phyloP scores from a whole-genome alignment of 441 rosid genomes.

The Raphanus hybrid region DNA sequence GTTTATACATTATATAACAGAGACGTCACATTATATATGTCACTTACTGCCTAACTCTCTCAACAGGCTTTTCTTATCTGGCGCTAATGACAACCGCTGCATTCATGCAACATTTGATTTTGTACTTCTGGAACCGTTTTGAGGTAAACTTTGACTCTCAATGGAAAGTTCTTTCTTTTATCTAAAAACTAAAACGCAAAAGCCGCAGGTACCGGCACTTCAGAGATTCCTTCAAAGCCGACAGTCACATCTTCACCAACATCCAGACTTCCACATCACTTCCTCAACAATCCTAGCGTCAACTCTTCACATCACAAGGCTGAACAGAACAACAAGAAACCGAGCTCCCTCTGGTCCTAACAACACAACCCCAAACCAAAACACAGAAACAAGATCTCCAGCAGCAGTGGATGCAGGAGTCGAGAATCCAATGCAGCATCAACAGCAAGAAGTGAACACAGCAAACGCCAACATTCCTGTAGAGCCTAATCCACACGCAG shows the following conservation, averaged over 20 bases:
- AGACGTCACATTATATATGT: constrained; percentile 6
- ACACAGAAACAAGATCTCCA: constrained; percentile 53
- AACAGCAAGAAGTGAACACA: constrained; percentile 33
- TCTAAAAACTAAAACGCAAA: not conserved
- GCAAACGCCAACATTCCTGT: constrained; percentile 50
- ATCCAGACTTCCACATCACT: constrained; percentile 90
- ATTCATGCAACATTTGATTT: constrained; percentile 91
- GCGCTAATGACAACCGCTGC: constrained; percentile 88
- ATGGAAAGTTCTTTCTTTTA: not conserved
- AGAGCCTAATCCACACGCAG: constrained; percentile 58
- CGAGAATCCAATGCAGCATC: constrained; percentile 32
- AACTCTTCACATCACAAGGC: constrained; percentile 86
- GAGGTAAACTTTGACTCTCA: constrained; percentile 63
- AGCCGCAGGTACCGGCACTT: constrained; percentile 80
- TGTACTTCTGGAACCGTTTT: constrained; percentile 97
- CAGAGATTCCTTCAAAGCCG: constrained; percentile 85
- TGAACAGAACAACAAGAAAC: constrained; percentile 67
- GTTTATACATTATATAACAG: not conserved
- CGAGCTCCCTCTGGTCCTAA: constrained; percentile 53
- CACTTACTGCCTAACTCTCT: constrained; percentile 3
- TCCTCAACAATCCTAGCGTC: constrained; percentile 97
- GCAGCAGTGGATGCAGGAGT: constrained; percentile 2
- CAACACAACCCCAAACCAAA: constrained; percentile 49
- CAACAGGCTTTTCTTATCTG: constrained; percentile 87
- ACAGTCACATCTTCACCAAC: constrained; percentile 81